These are phyloP conservation scores for Austroboletus novae-zelandiae DNA, from an alignment of 1,284 basidiomycete genomes.

Conservation along the genomic window DNA sequence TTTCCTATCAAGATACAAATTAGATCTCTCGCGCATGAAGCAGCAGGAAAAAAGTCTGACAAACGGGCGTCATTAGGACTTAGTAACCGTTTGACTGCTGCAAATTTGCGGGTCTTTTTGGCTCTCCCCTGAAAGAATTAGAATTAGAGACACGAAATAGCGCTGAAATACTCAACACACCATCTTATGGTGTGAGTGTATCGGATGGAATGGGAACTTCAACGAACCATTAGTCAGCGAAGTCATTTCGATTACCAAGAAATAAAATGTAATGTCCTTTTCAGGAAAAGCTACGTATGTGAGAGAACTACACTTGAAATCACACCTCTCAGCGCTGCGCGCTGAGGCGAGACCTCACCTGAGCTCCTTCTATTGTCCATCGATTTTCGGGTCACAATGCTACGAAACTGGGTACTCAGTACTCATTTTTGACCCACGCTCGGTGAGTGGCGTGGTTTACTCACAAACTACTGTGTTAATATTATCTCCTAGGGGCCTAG, in stretches of 20 bases:
- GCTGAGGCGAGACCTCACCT: too few relatives aligned
- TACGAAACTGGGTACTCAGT: too few relatives aligned
- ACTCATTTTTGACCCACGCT: too few relatives aligned
- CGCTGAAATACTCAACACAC: slow-evolving; percentile 2
- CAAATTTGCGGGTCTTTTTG: slow-evolving; percentile 95
- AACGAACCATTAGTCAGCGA: neutral
- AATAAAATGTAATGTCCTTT: neutral
- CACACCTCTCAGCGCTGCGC: too few relatives aligned
- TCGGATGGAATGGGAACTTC: too few relatives aligned
- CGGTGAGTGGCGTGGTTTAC: too few relatives aligned
- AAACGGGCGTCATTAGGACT: slow-evolving; percentile 93
- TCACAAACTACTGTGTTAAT: too few relatives aligned
- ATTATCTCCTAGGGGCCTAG: too few relatives aligned
- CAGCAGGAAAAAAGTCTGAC: slow-evolving; percentile 47
- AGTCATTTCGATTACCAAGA: neutral
- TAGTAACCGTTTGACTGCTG: slow-evolving; percentile 91
- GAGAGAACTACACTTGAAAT: neutral
- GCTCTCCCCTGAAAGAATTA: slow-evolving; percentile 71
- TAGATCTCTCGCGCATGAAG: neutral
- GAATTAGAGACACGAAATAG: neutral
- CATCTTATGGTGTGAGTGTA: slow-evolving; percentile 7
- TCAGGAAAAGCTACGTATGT: neutral
- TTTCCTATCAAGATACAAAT: slow-evolving; percentile 47
- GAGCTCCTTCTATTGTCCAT: too few relatives aligned
- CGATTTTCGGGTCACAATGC: too few relatives aligned